Evolutionary conservation across 1,284 basidiomycete species (phyloP), one percentile per base, ranked within the genome.

Genomic region (Moesziomyces sp.): DNA sequence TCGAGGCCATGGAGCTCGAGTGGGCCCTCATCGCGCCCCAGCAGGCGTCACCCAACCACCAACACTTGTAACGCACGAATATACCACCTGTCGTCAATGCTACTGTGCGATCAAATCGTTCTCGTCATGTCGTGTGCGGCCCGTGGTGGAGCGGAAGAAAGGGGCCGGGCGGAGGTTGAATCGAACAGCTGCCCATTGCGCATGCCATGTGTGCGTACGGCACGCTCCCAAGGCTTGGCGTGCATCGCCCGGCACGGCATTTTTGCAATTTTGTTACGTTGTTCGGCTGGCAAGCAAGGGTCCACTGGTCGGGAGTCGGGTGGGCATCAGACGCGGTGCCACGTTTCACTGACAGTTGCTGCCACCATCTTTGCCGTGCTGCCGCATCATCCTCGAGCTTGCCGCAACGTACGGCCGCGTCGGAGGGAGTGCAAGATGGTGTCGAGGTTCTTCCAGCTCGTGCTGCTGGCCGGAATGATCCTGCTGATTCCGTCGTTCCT

Each of bases 391-490:
- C 18, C 38, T 40, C 16, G 38, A 40, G 3, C 38, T 7, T 6
- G 16, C 18, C 14, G 11, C 19, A 46, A 24, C 21, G n/a, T 6
- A 26, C 19, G n/a, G 7, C 19, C 44, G 24, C 19, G 21, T 6
- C 5, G 16, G 38, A 40, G 23, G 13, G 14, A 21, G 34, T 11
- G 9, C 45, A 55, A 19, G 3, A 77, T 76, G 68, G 46, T 61
- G 13, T 72, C 77, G 4, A 55, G 82, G 14, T 83, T 82, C 68
- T 47, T 77, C 18, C 81, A 82, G 46, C 74, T 82, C 19, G 76
- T 83, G 43, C 42, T 80, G 21, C 50, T 82, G 26, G 78, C 79
- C 10, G 64, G 73, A 0, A 24, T 82, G 35, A 68, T 83, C 14
- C 63, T 83, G 16, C 62, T 82, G 16, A 61, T 83, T 3, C 81